phyloP scores from a whole-genome alignment of 345 rosid genomes.

The Dipteronia sinensis region DNA sequence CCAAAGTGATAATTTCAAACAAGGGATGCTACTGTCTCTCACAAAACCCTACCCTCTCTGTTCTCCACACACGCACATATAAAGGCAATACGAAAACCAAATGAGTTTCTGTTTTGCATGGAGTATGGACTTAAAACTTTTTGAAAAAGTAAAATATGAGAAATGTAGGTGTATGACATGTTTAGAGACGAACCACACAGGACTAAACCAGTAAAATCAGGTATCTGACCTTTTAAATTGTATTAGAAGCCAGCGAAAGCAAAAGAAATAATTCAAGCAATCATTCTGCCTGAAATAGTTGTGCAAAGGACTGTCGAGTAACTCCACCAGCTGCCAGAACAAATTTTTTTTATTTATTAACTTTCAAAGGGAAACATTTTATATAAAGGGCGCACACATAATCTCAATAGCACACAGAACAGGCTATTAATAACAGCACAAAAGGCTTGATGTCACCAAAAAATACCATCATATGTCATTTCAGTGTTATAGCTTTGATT shows the following conservation, averaged over 20 bases:
- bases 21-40: not conserved
- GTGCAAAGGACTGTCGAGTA: constrained; percentile 84
- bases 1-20: not conserved
- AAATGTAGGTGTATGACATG: not conserved
- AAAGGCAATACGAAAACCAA: not conserved
- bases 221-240: constrained; percentile 88
- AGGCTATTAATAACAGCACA: not conserved
- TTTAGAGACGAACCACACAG: not conserved
- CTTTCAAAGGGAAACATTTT: not conserved
- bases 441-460: not conserved
- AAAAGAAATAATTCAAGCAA: constrained; percentile 98
- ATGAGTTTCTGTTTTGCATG: not conserved
- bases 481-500: not conserved
- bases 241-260: constrained; percentile 97
- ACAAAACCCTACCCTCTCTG: not conserved
- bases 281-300: constrained; percentile 90
- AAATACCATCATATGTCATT: not conserved
- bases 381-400: not conserved
- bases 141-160: constrained; percentile 4
- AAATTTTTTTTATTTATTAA: not conserved
- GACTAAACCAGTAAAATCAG: constrained; percentile 6
- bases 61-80: not conserved
- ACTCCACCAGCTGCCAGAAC: constrained; percentile 82
- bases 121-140: not conserved
- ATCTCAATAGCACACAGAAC: not conserved